phyloP scores from a whole-genome alignment of 306 rosid genomes.

The Prinsepia uniflora region DNA sequence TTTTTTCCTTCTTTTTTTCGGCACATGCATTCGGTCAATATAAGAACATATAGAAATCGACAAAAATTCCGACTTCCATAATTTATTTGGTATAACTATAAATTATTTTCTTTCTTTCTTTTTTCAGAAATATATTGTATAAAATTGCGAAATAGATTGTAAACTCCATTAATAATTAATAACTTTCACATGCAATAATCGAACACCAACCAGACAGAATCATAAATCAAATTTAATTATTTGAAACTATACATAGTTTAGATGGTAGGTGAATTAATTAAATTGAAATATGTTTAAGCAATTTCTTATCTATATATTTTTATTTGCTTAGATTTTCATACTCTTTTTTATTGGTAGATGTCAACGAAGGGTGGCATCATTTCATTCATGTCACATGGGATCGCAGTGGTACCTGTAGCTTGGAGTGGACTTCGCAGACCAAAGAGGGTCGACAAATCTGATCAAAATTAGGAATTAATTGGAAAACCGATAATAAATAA shows the following conservation, averaged over 20 bases:
- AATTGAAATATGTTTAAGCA: not conserved
- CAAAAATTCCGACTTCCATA: constrained; percentile 53
- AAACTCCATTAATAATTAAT: constrained; percentile 17
- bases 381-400: constrained; percentile 24
- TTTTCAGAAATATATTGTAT: too few species aligned
- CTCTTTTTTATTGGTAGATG: not conserved
- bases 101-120: too few species aligned
- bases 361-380: constrained; percentile 12
- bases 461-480: constrained; percentile 6
- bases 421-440: not conserved
- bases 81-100: constrained; percentile 23
- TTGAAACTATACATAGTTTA: not conserved
- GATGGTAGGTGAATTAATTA: constrained; percentile 10
- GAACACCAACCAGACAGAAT: constrained; percentile 2
- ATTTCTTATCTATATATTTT: not conserved
- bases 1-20: not conserved
- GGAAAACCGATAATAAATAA: not conserved
- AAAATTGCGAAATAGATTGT: not conserved
- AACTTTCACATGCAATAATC: constrained; percentile 36
- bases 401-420: constrained; percentile 21
- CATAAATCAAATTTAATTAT: not conserved
- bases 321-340: not conserved
- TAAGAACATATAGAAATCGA: constrained; percentile 45
- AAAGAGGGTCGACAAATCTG: not conserved
- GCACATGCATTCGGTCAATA: constrained; percentile 54